Evolutionary conservation across 208 protist species (phyloP).

Genomic region (Blechomonas ayalai): DNA sequence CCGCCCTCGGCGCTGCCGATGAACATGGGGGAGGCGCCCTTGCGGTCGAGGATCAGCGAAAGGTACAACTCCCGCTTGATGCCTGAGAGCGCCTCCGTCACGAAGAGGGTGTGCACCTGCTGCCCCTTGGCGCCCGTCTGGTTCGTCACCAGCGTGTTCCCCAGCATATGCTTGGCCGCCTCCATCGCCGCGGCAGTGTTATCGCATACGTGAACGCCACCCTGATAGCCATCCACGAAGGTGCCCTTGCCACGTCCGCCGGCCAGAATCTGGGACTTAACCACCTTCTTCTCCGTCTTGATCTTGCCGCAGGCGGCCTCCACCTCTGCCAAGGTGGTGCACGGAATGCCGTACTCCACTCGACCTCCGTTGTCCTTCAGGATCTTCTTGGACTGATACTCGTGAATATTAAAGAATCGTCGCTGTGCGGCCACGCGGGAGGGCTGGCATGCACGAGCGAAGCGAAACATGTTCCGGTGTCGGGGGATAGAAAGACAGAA

Average conservation of each 20-base stretch:
- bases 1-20: constrained; percentile 94
- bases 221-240: constrained; percentile 96
- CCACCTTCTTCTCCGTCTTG: constrained; percentile 90
- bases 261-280: constrained; percentile 99
- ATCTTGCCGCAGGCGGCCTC: constrained; percentile 86
- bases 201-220: constrained; percentile 87
- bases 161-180: constrained; percentile 95
- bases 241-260: constrained; percentile 98
- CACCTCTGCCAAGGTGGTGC: constrained; percentile 81
- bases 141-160: constrained; percentile 98
- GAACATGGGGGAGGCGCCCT: constrained; percentile 87
- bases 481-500: too few species aligned
- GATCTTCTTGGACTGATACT: constrained; percentile 90
- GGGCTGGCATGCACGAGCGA: constrained; percentile 54
- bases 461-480: constrained; percentile 79
- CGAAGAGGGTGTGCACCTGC: constrained; percentile 85
- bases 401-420: constrained; percentile 90
- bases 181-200: constrained; percentile 79
- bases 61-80: constrained; percentile 98
- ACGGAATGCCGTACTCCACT: constrained; percentile 88
- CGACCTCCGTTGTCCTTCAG: constrained; percentile 86
- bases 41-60: constrained; percentile 97
- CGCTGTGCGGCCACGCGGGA: constrained; percentile 43
- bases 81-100: constrained; percentile 83
- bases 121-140: constrained; percentile 96